Percentiles rank a stretch among this genome's conserved stretches.
phyloP scores from a whole-genome alignment of 371 early-diverging fungal species.

The Haplosporangium sp. region DNA sequence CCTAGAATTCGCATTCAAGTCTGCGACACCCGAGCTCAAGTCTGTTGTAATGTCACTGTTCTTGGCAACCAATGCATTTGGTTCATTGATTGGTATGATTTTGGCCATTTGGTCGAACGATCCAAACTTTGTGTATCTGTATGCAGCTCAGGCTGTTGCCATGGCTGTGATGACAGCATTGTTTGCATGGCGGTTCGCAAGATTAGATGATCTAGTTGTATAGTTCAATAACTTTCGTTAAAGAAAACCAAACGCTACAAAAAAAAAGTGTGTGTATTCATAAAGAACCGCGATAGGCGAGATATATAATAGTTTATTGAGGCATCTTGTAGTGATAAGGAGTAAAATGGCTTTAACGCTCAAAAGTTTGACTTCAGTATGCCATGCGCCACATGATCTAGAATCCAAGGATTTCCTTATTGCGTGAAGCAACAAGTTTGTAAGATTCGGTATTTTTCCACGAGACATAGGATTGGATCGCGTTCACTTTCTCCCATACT shows the following conservation, averaged over 20 bases:
- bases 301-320: no score
- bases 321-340: no score
- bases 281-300: no score
- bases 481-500: constrained; percentile 33
- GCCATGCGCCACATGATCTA: neutral
- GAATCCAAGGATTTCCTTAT: constrained; percentile 21
- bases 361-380: no score
- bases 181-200: constrained; percentile 51
- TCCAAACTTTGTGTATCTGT: constrained; percentile 76
- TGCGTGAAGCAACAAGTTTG: constrained; percentile 12
- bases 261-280: neutral
- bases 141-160: constrained; percentile 66
- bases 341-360: no score
- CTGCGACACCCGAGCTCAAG: constrained; percentile 80
- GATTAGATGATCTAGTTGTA: constrained; percentile 23
- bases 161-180: constrained; percentile 58
- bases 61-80: constrained; percentile 77
- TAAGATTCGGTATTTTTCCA: constrained; percentile 30
- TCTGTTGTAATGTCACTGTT: constrained; percentile 80
- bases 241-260: neutral
- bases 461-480: constrained; percentile 22
- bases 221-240: neutral
- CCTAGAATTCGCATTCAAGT: constrained; percentile 83
- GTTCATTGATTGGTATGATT: constrained; percentile 73
- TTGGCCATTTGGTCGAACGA: constrained; percentile 75